phyloP scores from a whole-genome alignment of 495 filamentous ascomycete species.

The Parmelia sp. region DNA sequence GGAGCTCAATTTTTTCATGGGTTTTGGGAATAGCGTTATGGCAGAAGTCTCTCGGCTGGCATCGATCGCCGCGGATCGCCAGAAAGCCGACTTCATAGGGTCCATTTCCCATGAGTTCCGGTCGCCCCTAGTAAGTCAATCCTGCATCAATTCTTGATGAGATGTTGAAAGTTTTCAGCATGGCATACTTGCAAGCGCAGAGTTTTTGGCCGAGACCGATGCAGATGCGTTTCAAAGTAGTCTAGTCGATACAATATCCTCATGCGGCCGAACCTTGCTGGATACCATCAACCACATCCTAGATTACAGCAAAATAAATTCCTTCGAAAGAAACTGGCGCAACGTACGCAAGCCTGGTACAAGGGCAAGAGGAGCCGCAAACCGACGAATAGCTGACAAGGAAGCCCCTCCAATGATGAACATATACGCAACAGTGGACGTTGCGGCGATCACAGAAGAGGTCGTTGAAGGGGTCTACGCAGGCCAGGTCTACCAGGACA shows the following conservation, averaged over 20 bases:
- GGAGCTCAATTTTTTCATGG: conserved; percentile 48
- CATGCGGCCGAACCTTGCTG: conserved; percentile 66
- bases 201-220: conserved; percentile 52
- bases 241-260: conserved; percentile 66
- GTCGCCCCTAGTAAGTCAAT: conserved; percentile 60
- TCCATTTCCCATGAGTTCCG: conserved; percentile 73
- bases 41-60: conserved; percentile 55
- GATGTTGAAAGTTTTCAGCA: neutral
- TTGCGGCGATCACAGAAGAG: conserved; percentile 41
- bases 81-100: conserved; percentile 65
- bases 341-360: conserved; percentile 21
- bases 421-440: conserved; percentile 34
- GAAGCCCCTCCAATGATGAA: conserved; percentile 37
- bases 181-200: conserved; percentile 61
- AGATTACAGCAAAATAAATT: conserved; percentile 66
- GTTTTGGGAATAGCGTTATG: conserved; percentile 61
- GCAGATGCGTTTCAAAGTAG: conserved; percentile 51
- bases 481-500: conserved; percentile 27
- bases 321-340: conserved; percentile 39
- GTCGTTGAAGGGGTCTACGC: conserved; percentile 40
- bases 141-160: neutral
- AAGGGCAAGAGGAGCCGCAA: conserved; percentile 33
- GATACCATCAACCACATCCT: conserved; percentile 67
- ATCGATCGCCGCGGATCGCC: conserved; percentile 35
- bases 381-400: conserved; percentile 25